Evolutionary conservation across 495 filamentous ascomycete genomes (phyloP).

Genomic region (Venustampulla echinocandica): DNA sequence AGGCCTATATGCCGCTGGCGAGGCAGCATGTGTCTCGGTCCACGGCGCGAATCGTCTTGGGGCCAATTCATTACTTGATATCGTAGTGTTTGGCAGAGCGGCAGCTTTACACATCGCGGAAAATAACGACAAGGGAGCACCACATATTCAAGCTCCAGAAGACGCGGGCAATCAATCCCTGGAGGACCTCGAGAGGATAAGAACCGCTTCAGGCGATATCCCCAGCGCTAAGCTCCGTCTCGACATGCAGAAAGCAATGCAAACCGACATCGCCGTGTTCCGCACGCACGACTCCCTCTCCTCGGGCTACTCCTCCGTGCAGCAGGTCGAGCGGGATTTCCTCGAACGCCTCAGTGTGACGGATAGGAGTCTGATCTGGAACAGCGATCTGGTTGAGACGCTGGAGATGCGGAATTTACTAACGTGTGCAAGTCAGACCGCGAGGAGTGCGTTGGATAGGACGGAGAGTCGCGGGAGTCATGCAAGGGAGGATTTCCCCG

Average conservation of each 20-base stretch:
- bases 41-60: constrained; percentile 23
- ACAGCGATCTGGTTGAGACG: constrained; percentile 22
- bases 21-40: constrained; percentile 22
- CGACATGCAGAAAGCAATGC: constrained; percentile 24
- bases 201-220: constrained; percentile 11
- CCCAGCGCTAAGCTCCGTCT: constrained; percentile 9
- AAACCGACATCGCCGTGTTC: constrained; percentile 20
- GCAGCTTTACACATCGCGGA: constrained; percentile 17
- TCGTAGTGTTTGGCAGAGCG: constrained; percentile 22
- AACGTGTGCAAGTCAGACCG: constrained; percentile 22
- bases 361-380: constrained; percentile 20
- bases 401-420: constrained; percentile 22
- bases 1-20: constrained; percentile 20
- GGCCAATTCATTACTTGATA: constrained; percentile 22
- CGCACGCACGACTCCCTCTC: constrained; percentile 14
- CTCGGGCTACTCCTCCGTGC: constrained; percentile 2
- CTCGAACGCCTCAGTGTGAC: constrained; percentile 4
- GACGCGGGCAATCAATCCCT: constrained; percentile 16
- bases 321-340: constrained; percentile 16
- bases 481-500: constrained; percentile 19
- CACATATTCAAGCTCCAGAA: constrained; percentile 11
- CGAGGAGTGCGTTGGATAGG: constrained; percentile 18
- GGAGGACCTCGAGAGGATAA: constrained; percentile 12
- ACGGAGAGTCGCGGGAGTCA: constrained; percentile 23
- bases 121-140: constrained; percentile 14